Evolutionary conservation across 371 early-diverging fungal genomes (phyloP), one percentile per base, ranked within the genome.

Genomic region (Dinochytrium kinnereticum): DNA sequence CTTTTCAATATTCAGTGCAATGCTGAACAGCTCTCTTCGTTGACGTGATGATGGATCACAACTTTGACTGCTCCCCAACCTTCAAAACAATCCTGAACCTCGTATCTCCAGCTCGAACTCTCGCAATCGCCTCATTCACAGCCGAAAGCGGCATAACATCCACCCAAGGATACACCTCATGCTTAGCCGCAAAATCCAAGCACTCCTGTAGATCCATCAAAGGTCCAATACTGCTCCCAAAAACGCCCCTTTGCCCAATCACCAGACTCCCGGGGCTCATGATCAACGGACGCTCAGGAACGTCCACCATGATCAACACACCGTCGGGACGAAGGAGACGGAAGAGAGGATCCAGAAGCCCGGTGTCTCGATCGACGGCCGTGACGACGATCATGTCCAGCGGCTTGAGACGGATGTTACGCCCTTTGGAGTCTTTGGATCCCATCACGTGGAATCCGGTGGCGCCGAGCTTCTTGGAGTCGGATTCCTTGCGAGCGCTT

Each of bases 201-300:
- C 91, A 91, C 68, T 91, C 90, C 24, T 79, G 76, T 28, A 92
- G 72, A 26, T 73, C 74, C 59, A 53, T 33, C 33, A 57, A 5
- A 37, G 89, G 85, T 38, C 94, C 94, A 67, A 93, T 92, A 69
- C 89, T 79, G 17, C 90, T 92, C 2, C 93, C 94, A 5, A 78
- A 83, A 26, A 94, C 73, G 0, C 80, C 77, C 2, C 89, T 82
- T 55, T 90, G 82, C 51, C 81, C 81, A 61, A 72, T 71, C 28
- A 91, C 73, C 40, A 95, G 82, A 71, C 24, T 57, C 21, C 0
- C 86, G 74, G 39, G 77, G 69, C n/a, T 81, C 53, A 75, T 55
- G n/a, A n/a, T 34, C 15, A 72, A 13, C 19, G 88, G 83, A n/a
- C 78, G 76, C 71, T 92, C 90, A 1, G 94, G 93, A 0, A 90